phyloP scores from a whole-genome alignment of 1,284 basidiomycete species.

The Fomitopsis pinicola region DNA sequence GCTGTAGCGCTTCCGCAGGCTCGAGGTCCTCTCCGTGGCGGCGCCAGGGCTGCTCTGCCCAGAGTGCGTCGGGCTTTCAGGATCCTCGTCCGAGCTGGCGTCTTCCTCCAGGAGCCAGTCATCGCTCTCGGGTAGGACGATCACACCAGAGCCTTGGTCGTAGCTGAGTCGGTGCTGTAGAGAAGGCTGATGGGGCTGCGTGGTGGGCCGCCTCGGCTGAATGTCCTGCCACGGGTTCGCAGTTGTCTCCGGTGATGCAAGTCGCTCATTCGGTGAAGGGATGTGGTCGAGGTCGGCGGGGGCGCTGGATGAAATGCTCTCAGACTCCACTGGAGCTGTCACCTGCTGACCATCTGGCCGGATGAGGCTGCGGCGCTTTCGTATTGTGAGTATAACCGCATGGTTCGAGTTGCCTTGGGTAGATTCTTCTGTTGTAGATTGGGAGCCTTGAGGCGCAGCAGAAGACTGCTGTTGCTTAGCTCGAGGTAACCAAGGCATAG shows the following conservation, averaged over 20 bases:
- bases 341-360: slow-evolving; percentile 24
- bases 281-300: slow-evolving; percentile 1
- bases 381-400: slow-evolving; percentile 72
- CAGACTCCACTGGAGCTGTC: slow-evolving; percentile 10
- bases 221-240: slow-evolving; percentile 50
- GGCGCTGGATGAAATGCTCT: background rate
- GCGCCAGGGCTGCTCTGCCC: slow-evolving; percentile 12
- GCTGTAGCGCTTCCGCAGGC: slow-evolving; percentile 42
- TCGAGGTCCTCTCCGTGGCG: slow-evolving; percentile 15
- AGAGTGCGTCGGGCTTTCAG: slow-evolving; percentile 20
- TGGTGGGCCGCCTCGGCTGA: slow-evolving; percentile 20
- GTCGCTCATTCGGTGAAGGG: background rate
- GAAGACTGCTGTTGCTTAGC: slow-evolving; percentile 43
- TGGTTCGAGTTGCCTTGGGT: slow-evolving; percentile 40
- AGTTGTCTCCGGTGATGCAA: slow-evolving; percentile 1
- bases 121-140: slow-evolving; percentile 75
- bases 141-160: slow-evolving; percentile 78
- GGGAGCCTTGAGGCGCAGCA: slow-evolving; percentile 10
- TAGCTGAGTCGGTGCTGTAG: slow-evolving; percentile 63
- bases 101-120: slow-evolving; percentile 59
- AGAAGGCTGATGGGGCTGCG: slow-evolving; percentile 7
- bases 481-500: slow-evolving; percentile 87
- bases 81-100: slow-evolving; percentile 33
- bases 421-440: slow-evolving; percentile 17
- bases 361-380: slow-evolving; percentile 54